Conservation (phyloP, 2,329 filamentous ascomycete genomes). For the Leptosphaerulina australis region DNA sequence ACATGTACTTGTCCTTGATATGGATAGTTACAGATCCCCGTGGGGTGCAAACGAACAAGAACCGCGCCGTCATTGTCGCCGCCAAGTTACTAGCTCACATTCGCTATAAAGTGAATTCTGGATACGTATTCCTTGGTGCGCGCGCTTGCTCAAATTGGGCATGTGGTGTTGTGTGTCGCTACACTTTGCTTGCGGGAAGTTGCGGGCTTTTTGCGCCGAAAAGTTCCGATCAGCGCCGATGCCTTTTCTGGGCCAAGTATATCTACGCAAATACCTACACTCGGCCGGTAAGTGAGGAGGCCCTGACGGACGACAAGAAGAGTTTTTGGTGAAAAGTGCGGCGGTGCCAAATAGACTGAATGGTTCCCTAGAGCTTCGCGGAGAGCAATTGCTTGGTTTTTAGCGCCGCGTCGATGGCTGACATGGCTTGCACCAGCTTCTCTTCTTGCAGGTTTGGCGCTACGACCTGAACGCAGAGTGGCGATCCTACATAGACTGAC, state of each 20-base stretch:
- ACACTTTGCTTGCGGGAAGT: not conserved
- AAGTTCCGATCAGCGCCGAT: not conserved
- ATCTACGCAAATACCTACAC: slow-evolving; percentile 4
- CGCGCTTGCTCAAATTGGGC: slow-evolving; percentile 9
- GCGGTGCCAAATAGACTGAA: not conserved
- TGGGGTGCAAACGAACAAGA: slow-evolving; percentile 8
- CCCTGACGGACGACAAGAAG: not conserved
- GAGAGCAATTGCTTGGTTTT: slow-evolving; percentile 19
- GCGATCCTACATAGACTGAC: slow-evolving; percentile 60
- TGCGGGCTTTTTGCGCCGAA: slow-evolving; percentile 3
- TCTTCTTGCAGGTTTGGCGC: slow-evolving; percentile 62
- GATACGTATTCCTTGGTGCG: slow-evolving; percentile 15
- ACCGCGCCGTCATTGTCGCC: slow-evolving; percentile 10
- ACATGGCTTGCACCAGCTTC: slow-evolving; percentile 60
- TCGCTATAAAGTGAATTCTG: not conserved
- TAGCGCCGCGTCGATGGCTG: slow-evolving; percentile 57
- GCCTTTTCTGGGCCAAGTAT: slow-evolving; percentile 5
- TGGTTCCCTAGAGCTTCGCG: slow-evolving; percentile 25
- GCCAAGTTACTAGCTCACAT: slow-evolving; percentile 1
- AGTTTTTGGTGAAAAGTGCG: not conserved
- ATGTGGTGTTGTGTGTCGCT: slow-evolving; percentile 9
- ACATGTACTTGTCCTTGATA: too few species aligned
- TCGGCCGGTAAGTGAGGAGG: slow-evolving; percentile 12
- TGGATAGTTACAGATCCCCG: slow-evolving; percentile 1
- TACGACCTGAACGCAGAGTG: slow-evolving; percentile 63